These are phyloP conservation scores for Sphaerostilbella broomeana DNA, from an alignment of 2,329 filamentous ascomycete genomes.

Conservation along the genomic window DNA sequence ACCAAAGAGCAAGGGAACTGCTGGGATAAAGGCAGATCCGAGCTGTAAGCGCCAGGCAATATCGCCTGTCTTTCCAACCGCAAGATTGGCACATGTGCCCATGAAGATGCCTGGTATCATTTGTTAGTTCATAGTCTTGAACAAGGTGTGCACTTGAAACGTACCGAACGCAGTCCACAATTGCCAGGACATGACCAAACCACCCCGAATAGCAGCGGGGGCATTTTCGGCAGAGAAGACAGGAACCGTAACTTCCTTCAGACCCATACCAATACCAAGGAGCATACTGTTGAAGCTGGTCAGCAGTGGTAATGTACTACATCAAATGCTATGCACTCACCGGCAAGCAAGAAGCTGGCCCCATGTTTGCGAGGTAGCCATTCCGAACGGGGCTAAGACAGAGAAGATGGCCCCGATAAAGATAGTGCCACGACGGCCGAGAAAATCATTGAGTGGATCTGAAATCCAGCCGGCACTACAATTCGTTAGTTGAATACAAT, in stretches of 20 bases:
- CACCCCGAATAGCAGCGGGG: slow-evolving; percentile 46
- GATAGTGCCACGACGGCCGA: slow-evolving; percentile 58
- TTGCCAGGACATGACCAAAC: slow-evolving; percentile 50
- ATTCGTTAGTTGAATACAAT: slow-evolving; percentile 9
- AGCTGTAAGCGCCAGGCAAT: slow-evolving; percentile 60
- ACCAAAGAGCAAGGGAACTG: slow-evolving; percentile 50
- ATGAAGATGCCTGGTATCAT: slow-evolving; percentile 50
- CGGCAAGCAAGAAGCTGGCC: slow-evolving; percentile 49
- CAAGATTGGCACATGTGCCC: slow-evolving; percentile 59
- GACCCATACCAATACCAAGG: slow-evolving; percentile 55
- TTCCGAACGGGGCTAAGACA: slow-evolving; percentile 54
- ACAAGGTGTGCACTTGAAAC: not conserved
- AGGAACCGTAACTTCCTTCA: slow-evolving; percentile 43
- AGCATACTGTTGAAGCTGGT: slow-evolving; percentile 28
- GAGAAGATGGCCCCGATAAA: slow-evolving; percentile 58
- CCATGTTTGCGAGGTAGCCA: slow-evolving; percentile 53
- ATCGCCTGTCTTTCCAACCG: slow-evolving; percentile 50
- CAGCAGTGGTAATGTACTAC: not conserved
- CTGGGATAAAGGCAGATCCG: slow-evolving; percentile 58
- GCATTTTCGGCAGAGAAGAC: slow-evolving; percentile 49
- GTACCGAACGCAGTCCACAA: slow-evolving; percentile 46
- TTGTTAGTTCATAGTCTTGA: not conserved
- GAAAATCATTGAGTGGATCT: slow-evolving; percentile 51
- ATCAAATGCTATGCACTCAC: slow-evolving; percentile 24
- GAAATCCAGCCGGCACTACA: slow-evolving; percentile 52